A percentile compares a stretch with the other conserved stretches of the same genome.
Conservation (phyloP, 2,329 filamentous ascomycete species). For the Phialemoniopsis sp. region DNA sequence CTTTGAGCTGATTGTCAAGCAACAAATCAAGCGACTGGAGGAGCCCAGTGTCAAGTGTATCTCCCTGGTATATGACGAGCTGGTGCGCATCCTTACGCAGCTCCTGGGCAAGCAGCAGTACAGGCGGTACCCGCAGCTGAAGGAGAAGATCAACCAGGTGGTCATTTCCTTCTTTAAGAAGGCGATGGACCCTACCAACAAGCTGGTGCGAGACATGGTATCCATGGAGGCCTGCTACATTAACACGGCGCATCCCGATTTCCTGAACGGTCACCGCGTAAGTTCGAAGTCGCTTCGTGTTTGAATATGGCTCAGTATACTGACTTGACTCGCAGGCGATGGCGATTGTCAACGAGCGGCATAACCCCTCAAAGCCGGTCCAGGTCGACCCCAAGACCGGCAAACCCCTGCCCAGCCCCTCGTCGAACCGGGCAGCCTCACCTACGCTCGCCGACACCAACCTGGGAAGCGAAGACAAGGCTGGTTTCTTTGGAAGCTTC, state of each 20-base stretch:
- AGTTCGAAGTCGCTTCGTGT: conserved; percentile 20
- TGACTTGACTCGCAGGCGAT: conserved; percentile 58
- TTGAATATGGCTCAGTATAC: no score
- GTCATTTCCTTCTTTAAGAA: conserved; percentile 97
- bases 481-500: conserved; percentile 96
- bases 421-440: conserved; percentile 65
- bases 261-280: conserved; percentile 89
- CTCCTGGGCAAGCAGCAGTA: conserved; percentile 86
- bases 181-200: conserved; percentile 96
- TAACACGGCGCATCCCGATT: conserved; percentile 97
- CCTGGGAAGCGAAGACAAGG: conserved; percentile 45
- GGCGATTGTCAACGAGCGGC: conserved; percentile 94
- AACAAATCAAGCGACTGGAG: conserved; percentile 94
- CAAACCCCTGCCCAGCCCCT: conserved; percentile 70
- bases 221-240: conserved; percentile 96
- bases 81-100: conserved; percentile 91
- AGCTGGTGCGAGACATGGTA: conserved; percentile 89
- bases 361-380: conserved; percentile 75
- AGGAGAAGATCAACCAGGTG: conserved; percentile 93
- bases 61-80: conserved; percentile 92
- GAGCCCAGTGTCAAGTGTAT: conserved; percentile 98
- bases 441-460: conserved; percentile 59
- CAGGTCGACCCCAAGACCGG: conserved; percentile 99
- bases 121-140: conserved; percentile 86
- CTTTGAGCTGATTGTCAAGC: conserved; percentile 98